Percentiles rank a stretch among this genome's conserved stretches.
Evolutionary conservation across 345 rosid genomes (phyloP).

Genomic region (Syzygium jambos): DNA sequence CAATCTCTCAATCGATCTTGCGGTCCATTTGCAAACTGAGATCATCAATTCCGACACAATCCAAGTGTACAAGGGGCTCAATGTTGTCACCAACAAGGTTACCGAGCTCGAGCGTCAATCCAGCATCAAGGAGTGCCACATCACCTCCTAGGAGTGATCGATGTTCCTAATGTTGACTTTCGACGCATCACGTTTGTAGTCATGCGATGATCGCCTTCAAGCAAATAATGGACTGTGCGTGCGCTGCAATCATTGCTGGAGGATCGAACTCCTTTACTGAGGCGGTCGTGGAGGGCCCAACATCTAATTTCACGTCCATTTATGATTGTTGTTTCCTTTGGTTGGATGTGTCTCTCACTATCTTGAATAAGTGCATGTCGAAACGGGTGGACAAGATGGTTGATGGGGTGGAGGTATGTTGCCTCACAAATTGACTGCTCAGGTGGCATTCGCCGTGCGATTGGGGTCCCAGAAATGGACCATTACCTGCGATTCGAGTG

Average conservation of each 20-base stretch:
- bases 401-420: conserved; percentile 9
- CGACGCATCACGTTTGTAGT: conserved; percentile 11
- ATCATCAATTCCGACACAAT: no score
- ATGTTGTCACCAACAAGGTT: conserved; percentile 26
- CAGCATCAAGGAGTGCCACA: conserved; percentile 22
- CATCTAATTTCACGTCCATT: conserved; percentile 1
- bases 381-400: conserved; percentile 26
- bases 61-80: no score
- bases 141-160: conserved; percentile 19
- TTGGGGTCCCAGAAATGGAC: conserved; percentile 30
- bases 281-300: conserved; percentile 1
- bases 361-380: conserved; percentile 12
- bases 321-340: conserved; percentile 24
- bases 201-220: conserved; percentile 8
- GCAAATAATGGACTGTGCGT: conserved; percentile 3
- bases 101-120: conserved; percentile 9
- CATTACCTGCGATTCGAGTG: conserved; percentile 4
- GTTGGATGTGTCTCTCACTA: conserved; percentile 18
- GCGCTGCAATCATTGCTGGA: conserved; percentile 21
- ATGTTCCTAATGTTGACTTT: conserved; percentile 7
- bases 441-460: conserved; percentile 15
- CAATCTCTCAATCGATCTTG: no score
- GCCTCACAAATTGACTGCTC: neutral
- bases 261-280: conserved; percentile 25
- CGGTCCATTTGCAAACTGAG: no score